Conservation (phyloP, 331 rosid genomes). For the Rhamnella rubrinervis region DNA sequence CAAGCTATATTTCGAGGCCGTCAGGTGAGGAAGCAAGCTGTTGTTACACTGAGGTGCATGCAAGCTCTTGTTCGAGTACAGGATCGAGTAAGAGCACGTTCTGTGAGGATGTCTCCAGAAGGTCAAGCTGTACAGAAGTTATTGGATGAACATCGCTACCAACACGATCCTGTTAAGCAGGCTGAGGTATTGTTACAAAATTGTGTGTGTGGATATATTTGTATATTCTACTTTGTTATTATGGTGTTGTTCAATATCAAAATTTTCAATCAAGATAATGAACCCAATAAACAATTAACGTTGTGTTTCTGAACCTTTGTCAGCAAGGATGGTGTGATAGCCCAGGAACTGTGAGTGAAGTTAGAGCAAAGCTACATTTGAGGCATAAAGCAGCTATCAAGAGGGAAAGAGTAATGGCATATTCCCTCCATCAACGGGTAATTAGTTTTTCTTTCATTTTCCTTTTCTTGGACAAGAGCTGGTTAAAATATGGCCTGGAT, state of each 20-base stretch:
- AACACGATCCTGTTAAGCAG: constrained; percentile 47
- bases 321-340: constrained; percentile 84
- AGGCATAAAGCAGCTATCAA: constrained; percentile 74
- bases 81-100: constrained; percentile 62
- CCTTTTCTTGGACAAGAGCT: not conserved
- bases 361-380: constrained; percentile 63
- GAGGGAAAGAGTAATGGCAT: constrained; percentile 84
- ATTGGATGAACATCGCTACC: constrained; percentile 38
- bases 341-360: constrained; percentile 71
- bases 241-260: not conserved
- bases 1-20: constrained; percentile 90
- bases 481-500: not conserved
- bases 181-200: constrained; percentile 49
- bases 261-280: not conserved
- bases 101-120: constrained; percentile 47
- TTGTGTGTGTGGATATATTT: not conserved
- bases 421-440: constrained; percentile 71
- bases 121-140: constrained; percentile 43
- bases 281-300: not conserved
- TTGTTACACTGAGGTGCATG: constrained; percentile 85
- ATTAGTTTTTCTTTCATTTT: not conserved
- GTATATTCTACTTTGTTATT: not conserved
- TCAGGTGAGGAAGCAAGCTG: constrained; percentile 85
- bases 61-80: constrained; percentile 93
- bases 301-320: constrained; percentile 9